Percentiles rank a stretch among this genome's conserved stretches.
These are phyloP conservation scores for Annulohypoxylon nitens DNA, from an alignment of 495 filamentous ascomycete genomes.

Conservation along the genomic window DNA sequence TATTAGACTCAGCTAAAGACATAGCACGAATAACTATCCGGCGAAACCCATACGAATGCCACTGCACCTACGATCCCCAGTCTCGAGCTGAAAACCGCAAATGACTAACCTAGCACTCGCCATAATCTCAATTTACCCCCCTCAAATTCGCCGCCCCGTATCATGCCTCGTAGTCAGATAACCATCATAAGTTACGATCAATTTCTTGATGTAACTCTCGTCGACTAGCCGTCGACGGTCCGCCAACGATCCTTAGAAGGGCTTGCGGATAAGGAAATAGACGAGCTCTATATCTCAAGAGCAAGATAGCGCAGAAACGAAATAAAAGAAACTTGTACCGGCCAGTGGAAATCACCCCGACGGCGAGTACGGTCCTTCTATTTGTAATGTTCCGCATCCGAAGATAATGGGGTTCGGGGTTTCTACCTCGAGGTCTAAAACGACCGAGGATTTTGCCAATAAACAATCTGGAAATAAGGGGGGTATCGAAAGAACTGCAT, in stretches of 20 bases:
- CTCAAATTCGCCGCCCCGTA: neutral
- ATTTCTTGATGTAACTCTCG: constrained; percentile 2
- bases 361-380: constrained; percentile 38
- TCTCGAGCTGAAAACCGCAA: constrained; percentile 27
- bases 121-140: constrained; percentile 20
- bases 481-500: constrained; percentile 1
- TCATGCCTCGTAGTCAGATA: constrained; percentile 21
- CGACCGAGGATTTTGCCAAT: neutral
- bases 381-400: constrained; percentile 17
- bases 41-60: constrained; percentile 22
- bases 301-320: constrained; percentile 23
- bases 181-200: constrained; percentile 17
- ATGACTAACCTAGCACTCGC: constrained; percentile 25
- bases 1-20: constrained; percentile 3
- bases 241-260: neutral
- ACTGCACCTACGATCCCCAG: constrained; percentile 35
- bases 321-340: constrained; percentile 33
- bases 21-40: constrained; percentile 2
- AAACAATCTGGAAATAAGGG: neutral
- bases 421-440: neutral
- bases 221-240: constrained; percentile 2
- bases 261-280: neutral
- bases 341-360: constrained; percentile 45
- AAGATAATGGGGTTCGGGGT: neutral
- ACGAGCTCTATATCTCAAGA: constrained; percentile 45